Evolutionary conservation across 768 basidiomycete species (phyloP).

Genomic region (Ramaria rubella): DNA sequence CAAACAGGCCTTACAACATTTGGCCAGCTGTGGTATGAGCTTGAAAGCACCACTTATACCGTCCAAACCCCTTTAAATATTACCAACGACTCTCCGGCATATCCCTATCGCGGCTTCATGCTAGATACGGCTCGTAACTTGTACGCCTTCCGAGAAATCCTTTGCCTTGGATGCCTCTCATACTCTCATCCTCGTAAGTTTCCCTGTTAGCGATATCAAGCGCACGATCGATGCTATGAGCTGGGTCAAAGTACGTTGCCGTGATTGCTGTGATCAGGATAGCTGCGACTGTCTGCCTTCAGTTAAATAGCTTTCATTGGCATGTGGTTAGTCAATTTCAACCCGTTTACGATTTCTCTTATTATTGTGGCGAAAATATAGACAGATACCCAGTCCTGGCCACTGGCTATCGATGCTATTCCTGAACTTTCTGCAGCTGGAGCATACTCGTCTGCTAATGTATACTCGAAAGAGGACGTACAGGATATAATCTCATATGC

Average conservation of each 20-base stretch:
- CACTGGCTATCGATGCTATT: slow-evolving; percentile 22
- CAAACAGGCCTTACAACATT: slow-evolving; percentile 31
- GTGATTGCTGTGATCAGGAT: not conserved
- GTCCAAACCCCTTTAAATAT: slow-evolving; percentile 21
- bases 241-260: slow-evolving; percentile 25
- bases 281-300: not conserved
- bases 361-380: not conserved
- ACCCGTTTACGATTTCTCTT: slow-evolving; percentile 12
- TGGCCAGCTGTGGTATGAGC: slow-evolving; percentile 25
- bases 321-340: slow-evolving; percentile 29
- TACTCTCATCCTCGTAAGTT: slow-evolving; percentile 12
- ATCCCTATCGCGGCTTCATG: slow-evolving; percentile 27
- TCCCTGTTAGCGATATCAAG: slow-evolving; percentile 17
- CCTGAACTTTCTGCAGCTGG: slow-evolving; percentile 27
- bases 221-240: slow-evolving; percentile 31
- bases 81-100: slow-evolving; percentile 8
- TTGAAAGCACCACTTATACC: slow-evolving; percentile 15
- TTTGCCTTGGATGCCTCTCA: not conserved
- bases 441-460: slow-evolving; percentile 24
- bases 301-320: slow-evolving; percentile 36
- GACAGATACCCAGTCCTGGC: slow-evolving; percentile 23
- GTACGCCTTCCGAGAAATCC: slow-evolving; percentile 11
- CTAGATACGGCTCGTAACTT: slow-evolving; percentile 35
- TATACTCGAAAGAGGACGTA: slow-evolving; percentile 25
- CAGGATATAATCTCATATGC: slow-evolving; percentile 26